Percentiles rank a stretch among this genome's conserved stretches.
Conservation (phyloP, 1,284 basidiomycete genomes). For the Heliocybe sulcata region DNA sequence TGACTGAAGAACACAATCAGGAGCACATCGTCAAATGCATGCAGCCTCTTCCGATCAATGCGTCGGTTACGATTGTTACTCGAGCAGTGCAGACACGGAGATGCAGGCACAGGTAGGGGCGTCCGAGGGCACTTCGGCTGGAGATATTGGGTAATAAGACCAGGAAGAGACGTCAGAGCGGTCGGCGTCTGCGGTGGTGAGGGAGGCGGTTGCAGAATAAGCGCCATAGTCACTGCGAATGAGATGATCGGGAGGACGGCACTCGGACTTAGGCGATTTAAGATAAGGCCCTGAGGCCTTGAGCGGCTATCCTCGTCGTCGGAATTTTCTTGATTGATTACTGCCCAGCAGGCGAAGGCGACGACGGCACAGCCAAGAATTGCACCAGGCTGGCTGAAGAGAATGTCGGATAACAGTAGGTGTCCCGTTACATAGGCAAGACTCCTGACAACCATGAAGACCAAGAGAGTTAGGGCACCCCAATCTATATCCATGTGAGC, state of each 20-base stretch:
- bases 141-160: background rate
- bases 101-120: conserved; percentile 3
- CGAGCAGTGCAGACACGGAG: conserved; percentile 12
- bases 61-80: conserved; percentile 5
- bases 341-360: background rate
- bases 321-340: background rate
- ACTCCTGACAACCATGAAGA: background rate
- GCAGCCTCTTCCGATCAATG: conserved; percentile 16
- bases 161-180: background rate
- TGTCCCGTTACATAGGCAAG: background rate
- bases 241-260: background rate
- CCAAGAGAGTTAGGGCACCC: background rate
- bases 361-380: background rate
- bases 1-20: conserved; percentile 46
- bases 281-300: background rate
- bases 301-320: background rate
- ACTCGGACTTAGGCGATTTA: background rate
- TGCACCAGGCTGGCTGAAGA: background rate
- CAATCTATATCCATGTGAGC: too few species aligned
- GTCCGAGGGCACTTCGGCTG: conserved; percentile 1
- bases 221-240: background rate
- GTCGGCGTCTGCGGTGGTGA: background rate
- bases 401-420: background rate
- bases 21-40: conserved; percentile 33
- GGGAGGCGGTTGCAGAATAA: background rate